phyloP scores from a whole-genome alignment of 768 basidiomycete species.

The Collybiopsis luxurians region DNA sequence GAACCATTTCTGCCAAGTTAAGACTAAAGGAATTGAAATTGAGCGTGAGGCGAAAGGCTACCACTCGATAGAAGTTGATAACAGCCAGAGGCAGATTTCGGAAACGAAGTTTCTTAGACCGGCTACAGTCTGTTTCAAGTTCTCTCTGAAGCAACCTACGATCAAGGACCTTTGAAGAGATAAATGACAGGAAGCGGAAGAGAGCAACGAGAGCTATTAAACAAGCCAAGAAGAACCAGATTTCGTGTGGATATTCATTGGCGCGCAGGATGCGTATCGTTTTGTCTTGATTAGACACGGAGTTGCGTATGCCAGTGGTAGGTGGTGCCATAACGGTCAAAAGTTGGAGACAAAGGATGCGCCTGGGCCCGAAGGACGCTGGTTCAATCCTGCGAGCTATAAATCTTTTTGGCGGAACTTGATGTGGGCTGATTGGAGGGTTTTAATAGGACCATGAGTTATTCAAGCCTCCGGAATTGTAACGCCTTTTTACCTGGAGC shows the following conservation, averaged over 20 bases:
- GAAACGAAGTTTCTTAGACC: slow-evolving; percentile 14
- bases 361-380: too few relatives aligned
- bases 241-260: slow-evolving; percentile 34
- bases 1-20: slow-evolving; percentile 38
- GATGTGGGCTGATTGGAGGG: too few relatives aligned
- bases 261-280: slow-evolving; percentile 21
- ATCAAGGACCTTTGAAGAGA: slow-evolving; percentile 17
- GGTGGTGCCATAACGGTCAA: too few relatives aligned
- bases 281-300: slow-evolving; percentile 19
- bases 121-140: not conserved
- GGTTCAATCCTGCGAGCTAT: too few relatives aligned
- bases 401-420: too few relatives aligned
- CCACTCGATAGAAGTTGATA: slow-evolving; percentile 24
- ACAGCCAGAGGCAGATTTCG: slow-evolving; percentile 17
- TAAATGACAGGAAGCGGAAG: slow-evolving; percentile 26
- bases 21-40: slow-evolving; percentile 33
- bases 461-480: too few relatives aligned
- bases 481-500: too few relatives aligned
- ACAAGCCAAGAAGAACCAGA: slow-evolving; percentile 39
- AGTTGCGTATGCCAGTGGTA: too few relatives aligned
- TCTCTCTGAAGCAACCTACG: slow-evolving; percentile 5
- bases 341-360: too few relatives aligned
- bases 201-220: slow-evolving; percentile 40
- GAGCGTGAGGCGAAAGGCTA: slow-evolving; percentile 25
- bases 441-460: too few relatives aligned